Evolutionary conservation across 495 filamentous ascomycete species (phyloP), one percentile per base, ranked within the genome.

Genomic region (Neurospora cerealis): DNA sequence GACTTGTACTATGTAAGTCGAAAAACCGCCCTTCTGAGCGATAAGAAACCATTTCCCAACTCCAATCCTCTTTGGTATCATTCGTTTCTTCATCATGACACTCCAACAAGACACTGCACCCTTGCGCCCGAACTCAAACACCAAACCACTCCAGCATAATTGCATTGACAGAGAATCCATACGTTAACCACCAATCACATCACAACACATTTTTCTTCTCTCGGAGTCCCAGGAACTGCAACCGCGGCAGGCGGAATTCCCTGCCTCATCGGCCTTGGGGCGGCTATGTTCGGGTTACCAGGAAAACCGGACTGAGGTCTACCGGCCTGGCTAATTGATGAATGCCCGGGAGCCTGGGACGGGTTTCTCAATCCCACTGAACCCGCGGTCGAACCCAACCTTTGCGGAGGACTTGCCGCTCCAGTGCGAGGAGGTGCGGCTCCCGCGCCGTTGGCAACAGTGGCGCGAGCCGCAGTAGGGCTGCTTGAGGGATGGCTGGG

Each of bases 401-500:
- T 66, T 36, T 66, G 54, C 6, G 54, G 54, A 66, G 54, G 54
- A 36, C 54, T 66, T 71, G 9, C 32, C 62, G 24, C 39, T 74
- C 54, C 54, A 11, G 54, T 19, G 69, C 54, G 70, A 72, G 37
- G 39, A 19, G 71, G n/a, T 15, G 77, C 36, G 13, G 70, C 42
- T 15, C 39, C 71, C 19, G 72, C 19, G 5, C 72, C 71, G 74
- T 44, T 66, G 11, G 54, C 54, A 66, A 66, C 24, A 66, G 44
- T 21, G 9, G 71, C 37, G 8, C 74, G 71, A 21, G 71, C 54
- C 28, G 36, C 44, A 9, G 19, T 66, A 17, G 81, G 80, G 32
- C 76, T 84, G 71, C 85, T 85, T n/a, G 77, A 77, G 44, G 88
- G 86, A 77, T 86, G 85, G 37, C 83, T 85, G 0, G 92, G 88